Base-by-base conservation (phyloP, 1,284 basidiomycete species). In the Apiotrichum mycotoxinovorans region DNA sequence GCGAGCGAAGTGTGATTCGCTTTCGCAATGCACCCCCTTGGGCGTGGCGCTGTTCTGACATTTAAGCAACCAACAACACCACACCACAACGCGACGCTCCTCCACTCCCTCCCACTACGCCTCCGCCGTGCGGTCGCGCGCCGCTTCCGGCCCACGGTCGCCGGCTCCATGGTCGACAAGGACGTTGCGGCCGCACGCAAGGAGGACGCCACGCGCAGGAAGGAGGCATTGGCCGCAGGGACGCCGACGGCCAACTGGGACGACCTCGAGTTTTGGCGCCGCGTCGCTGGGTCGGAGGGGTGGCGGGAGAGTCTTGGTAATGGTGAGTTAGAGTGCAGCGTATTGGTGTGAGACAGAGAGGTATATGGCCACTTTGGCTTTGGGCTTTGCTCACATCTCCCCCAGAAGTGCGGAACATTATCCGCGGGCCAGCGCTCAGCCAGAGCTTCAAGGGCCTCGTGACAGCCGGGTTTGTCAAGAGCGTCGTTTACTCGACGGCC, bases 371-470 rank as follows among this genome's bases (percentile, higher is more conserved):
- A n/a, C n/a, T n/a, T n/a, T n/a, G n/a, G n/a, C n/a, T n/a, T n/a
- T n/a, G n/a, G n/a, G 3, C 22, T 25, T 11, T 47, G 57, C 58
- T 61, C 61, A 54, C 54, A 48, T 5, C 22, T 15, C 17, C 30
- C 30, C 7, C 66, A 90, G 89, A 90, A 76, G 84, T 91, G 79
- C 76, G 80, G 40, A 76, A 79, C 26, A 93, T 94, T 69, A 91
- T 96, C 51, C 82, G 85, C 60, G 82, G 84, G 58, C 90, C 93
- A 5, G 90, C 92, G 12, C 84, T 89, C 4, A 80, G 89, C 14
- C 92, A 97, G 78, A 83, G 87, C 9, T 66, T 89, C 63, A 97
- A 96, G 77, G 93, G 93, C 10, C 72, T 96, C 52, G 82, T 89
- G 20, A 92, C 87, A 54, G 89, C 90, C 7, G 92, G 92, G 0